Conservation (phyloP, 1,139 yeast species). For the Pneumocystis murina region DNA sequence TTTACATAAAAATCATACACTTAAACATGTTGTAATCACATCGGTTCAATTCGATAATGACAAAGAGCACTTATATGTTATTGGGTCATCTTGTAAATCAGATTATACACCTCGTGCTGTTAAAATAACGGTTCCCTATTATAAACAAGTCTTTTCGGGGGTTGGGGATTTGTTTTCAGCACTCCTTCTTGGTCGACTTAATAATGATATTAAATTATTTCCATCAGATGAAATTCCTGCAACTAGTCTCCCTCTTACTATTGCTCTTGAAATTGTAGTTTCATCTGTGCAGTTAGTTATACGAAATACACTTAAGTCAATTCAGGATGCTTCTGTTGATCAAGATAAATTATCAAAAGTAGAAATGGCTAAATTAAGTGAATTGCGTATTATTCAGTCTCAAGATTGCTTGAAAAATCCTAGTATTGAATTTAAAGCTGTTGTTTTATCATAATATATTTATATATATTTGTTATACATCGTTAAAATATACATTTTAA, state of each 20-base stretch:
- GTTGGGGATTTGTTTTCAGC: slow-evolving; percentile 89
- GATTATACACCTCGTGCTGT: slow-evolving; percentile 18
- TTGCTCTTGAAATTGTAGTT: not conserved
- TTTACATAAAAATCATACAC: slow-evolving; percentile 37
- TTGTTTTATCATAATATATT: not conserved
- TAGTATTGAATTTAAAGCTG: not conserved
- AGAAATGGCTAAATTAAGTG: slow-evolving; percentile 6
- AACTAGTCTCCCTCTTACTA: not conserved
- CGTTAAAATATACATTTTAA: not conserved
- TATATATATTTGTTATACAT: not conserved
- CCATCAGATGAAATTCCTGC: not conserved
- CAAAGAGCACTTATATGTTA: slow-evolving; percentile 32
- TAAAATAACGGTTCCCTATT: slow-evolving; percentile 36
- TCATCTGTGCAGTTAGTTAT: not conserved
- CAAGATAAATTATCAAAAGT: slow-evolving; percentile 2
- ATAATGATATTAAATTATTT: not conserved
- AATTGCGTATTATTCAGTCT: slow-evolving; percentile 7
- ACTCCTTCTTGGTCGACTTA: slow-evolving; percentile 6
- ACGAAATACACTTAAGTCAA: not conserved
- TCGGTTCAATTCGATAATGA: slow-evolving; percentile 30
- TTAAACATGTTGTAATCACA: slow-evolving; percentile 56
- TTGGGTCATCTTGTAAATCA: slow-evolving; percentile 31
- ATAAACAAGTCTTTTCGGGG: slow-evolving; percentile 72
- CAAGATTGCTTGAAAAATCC: slow-evolving; percentile 3
- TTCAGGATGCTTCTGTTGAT: not conserved